Evolutionary conservation across 176 grass and related monocot genomes (phyloP), one percentile per base, ranked within the genome.

Genomic region (Zoysia pacifica): DNA sequence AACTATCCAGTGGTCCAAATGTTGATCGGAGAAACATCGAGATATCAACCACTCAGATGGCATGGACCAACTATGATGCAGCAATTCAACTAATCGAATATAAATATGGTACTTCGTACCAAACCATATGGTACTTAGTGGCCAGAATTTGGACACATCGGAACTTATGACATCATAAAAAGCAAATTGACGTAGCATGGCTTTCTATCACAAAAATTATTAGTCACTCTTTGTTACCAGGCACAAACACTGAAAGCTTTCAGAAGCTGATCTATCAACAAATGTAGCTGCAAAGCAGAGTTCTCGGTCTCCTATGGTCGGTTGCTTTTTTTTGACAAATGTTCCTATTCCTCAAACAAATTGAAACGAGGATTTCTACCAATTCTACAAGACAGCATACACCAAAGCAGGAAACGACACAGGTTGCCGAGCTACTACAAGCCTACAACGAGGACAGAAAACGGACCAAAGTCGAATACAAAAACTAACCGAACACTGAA

Each of bases 21-120:
- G 8, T 52, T 61, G 18, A 76, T 48, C 49, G 48, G 47, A 75
- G 77, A 49, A 71, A 56, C 28, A 63, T 80, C 54, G 54, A 61
- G 9, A 70, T 56, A 69, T 80, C 65, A 80, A 61, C 41, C 69
- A 42, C 54, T 4, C 18, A 4, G n/a, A 51, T 1, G 5, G 16
- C 10, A 0, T 4, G 56, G 41, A 65, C 81, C 70, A 70, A 48
- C 40, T 48, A 38, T 65, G 76, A 84, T 72, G 76, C 48, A 71
- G 65, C 55, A 13, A 28, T 36, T 48, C 18, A 76, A 75, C 70
- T 19, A 71, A 15, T 64, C 18, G 18, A 12, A 18, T 61, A 45
- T 73, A 48, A 60, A 48, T 56, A 12, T 0, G 20, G 68, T 28
- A 28, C 28, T 28, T 28, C 28, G 28, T 28, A 52, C 43, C 18